A percentile compares a stretch with the other conserved stretches of the same genome.
These are phyloP conservation scores for Chrysoporthe cubensis DNA, from an alignment of 2,329 filamentous ascomycete species.

Conservation along the genomic window DNA sequence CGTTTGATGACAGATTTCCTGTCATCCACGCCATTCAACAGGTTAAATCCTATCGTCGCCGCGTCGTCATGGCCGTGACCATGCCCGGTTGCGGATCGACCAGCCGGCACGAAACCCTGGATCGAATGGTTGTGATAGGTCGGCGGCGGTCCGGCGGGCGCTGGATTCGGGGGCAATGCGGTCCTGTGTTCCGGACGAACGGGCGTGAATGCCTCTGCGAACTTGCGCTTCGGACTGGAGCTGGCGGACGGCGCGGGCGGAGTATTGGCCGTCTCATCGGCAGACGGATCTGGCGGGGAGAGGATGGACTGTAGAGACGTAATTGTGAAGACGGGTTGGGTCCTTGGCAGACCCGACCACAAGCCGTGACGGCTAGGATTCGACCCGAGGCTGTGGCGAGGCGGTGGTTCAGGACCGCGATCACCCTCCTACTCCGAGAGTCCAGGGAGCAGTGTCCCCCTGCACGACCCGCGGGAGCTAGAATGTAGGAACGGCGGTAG, in stretches of 20 bases:
- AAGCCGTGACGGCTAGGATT: slow-evolving; percentile 24
- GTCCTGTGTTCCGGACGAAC: slow-evolving; percentile 35
- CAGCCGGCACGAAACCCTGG: slow-evolving; percentile 25
- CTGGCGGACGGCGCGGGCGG: slow-evolving; percentile 34
- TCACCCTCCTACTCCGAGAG: slow-evolving; percentile 17
- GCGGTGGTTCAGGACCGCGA: slow-evolving; percentile 18
- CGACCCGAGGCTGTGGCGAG: slow-evolving; percentile 23
- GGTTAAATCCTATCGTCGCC: slow-evolving; percentile 29
- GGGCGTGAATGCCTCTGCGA: slow-evolving; percentile 41
- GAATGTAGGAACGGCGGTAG: slow-evolving; percentile 17
- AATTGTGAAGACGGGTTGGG: slow-evolving; percentile 51
- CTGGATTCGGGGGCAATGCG: slow-evolving; percentile 36
- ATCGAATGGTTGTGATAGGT: slow-evolving; percentile 30
- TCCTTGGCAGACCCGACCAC: slow-evolving; percentile 42
- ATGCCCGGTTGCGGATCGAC: slow-evolving; percentile 16
- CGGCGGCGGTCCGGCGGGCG: slow-evolving; percentile 34
- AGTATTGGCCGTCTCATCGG: slow-evolving; percentile 42
- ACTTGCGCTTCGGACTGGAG: slow-evolving; percentile 43
- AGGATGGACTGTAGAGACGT: slow-evolving; percentile 56
- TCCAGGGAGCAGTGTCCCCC: slow-evolving; percentile 12
- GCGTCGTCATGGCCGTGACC: slow-evolving; percentile 35
- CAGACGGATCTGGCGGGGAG: slow-evolving; percentile 49
- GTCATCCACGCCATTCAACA: slow-evolving; percentile 43
- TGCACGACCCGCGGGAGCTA: slow-evolving; percentile 17
- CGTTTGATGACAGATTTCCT: slow-evolving; percentile 51